phyloP scores from a whole-genome alignment of 768 basidiomycete species.

The Podaxis sp. region DNA sequence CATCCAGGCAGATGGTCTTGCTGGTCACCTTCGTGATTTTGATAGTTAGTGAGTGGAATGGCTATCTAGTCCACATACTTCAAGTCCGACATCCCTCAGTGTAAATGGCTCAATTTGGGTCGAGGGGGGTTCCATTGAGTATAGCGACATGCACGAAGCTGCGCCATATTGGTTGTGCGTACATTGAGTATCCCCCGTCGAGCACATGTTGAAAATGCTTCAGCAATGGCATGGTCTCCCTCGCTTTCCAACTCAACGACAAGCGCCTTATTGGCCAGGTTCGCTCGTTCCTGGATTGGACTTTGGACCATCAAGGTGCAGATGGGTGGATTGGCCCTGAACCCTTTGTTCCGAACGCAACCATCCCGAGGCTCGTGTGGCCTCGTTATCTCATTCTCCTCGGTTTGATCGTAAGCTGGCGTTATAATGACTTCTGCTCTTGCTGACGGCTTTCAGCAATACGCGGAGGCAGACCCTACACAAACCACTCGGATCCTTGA shows the following conservation, averaged over 20 bases:
- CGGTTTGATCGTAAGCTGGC: constrained; percentile 29
- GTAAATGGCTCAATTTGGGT: constrained; percentile 42
- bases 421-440: neutral
- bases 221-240: constrained; percentile 37
- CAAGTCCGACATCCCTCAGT: constrained; percentile 13
- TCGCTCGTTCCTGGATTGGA: constrained; percentile 34
- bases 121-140: constrained; percentile 36
- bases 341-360: constrained; percentile 29
- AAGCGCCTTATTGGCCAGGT: constrained; percentile 34
- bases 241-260: constrained; percentile 37
- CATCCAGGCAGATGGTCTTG: constrained; percentile 36
- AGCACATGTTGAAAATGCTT: neutral
- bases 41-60: constrained; percentile 30
- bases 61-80: neutral
- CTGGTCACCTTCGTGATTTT: constrained; percentile 36
- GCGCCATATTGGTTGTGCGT: constrained; percentile 43
- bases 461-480: constrained; percentile 35
- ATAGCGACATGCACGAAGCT: constrained; percentile 40
- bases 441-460: constrained; percentile 26
- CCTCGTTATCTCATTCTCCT: constrained; percentile 37
- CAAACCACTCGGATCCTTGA: constrained; percentile 32
- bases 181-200: neutral
- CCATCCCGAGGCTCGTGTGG: constrained; percentile 34
- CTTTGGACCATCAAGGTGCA: constrained; percentile 27
- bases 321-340: constrained; percentile 43